These are phyloP conservation scores for Pseudozyma pruni DNA, from an alignment of 1,284 basidiomycete genomes.

Conservation along the genomic window DNA sequence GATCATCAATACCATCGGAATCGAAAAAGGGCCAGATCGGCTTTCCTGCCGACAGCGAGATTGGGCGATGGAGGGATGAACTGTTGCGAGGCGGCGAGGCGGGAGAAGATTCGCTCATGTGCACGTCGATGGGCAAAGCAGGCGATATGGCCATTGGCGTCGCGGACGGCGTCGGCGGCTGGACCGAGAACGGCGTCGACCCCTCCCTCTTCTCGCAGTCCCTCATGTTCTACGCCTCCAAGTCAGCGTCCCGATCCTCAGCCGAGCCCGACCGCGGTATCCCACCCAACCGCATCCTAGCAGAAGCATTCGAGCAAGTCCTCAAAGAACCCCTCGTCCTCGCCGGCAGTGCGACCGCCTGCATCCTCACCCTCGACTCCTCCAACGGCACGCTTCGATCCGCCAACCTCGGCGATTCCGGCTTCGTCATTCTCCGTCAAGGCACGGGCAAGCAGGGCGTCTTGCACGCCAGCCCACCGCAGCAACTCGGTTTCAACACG, in stretches of 20 bases:
- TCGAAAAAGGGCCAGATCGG: slow-evolving; percentile 70
- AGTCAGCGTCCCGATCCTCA: slow-evolving; percentile 62
- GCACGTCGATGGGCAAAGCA: slow-evolving; percentile 73
- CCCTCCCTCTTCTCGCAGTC: slow-evolving; percentile 79
- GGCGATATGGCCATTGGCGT: slow-evolving; percentile 81
- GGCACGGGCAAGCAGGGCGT: slow-evolving; percentile 57
- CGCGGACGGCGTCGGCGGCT: slow-evolving; percentile 78
- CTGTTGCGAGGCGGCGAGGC: slow-evolving; percentile 71
- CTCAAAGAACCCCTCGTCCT: slow-evolving; percentile 76
- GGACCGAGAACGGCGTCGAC: slow-evolving; percentile 81
- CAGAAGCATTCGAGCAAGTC: slow-evolving; percentile 79
- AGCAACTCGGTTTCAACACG: slow-evolving; percentile 65
- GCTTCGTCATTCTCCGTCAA: slow-evolving; percentile 77
- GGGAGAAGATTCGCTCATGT: slow-evolving; percentile 70
- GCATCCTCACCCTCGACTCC: slow-evolving; percentile 80
- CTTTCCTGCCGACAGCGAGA: slow-evolving; percentile 75
- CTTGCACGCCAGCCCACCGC: slow-evolving; percentile 56
- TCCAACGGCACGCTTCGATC: slow-evolving; percentile 79
- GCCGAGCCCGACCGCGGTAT: slow-evolving; percentile 17
- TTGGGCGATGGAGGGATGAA: slow-evolving; percentile 78
- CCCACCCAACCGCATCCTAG: slow-evolving; percentile 73
- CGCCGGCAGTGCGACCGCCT: slow-evolving; percentile 87
- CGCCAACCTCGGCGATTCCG: slow-evolving; percentile 90
- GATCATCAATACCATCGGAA: slow-evolving; percentile 5
- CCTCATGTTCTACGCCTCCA: slow-evolving; percentile 77